Percentiles rank a stretch among this genome's conserved stretches.
phyloP scores from a whole-genome alignment of 2,329 filamentous ascomycete genomes.

The Botryosphaeria dothidea region DNA sequence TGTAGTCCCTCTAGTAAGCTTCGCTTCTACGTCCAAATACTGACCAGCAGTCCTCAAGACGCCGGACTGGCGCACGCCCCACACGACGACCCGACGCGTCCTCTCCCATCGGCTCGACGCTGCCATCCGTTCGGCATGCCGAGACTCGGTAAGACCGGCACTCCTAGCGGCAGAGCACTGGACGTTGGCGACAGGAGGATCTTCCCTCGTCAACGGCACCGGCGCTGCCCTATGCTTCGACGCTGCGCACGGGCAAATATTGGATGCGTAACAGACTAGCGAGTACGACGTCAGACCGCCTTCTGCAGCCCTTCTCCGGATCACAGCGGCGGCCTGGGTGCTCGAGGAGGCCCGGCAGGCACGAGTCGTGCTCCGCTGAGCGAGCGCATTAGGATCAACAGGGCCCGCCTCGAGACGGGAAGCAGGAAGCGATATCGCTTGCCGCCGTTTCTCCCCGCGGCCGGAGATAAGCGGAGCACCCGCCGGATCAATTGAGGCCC shows the following conservation, averaged over 20 bases:
- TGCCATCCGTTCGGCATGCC: not conserved
- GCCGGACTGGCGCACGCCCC: not conserved
- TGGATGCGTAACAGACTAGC: not conserved
- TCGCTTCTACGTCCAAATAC: too few relatives aligned
- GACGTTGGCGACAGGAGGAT: not conserved
- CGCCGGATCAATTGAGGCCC: not conserved
- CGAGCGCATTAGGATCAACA: not conserved
- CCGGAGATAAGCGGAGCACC: not conserved
- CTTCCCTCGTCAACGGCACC: not conserved
- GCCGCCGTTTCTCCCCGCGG: not conserved
- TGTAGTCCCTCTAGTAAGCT: too few relatives aligned
- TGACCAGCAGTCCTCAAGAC: too few relatives aligned
- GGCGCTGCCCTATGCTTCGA: not conserved
- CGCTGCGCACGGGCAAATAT: not conserved
- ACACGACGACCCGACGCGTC: not conserved
- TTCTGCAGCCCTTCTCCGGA: not conserved
- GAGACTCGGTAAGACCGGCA: constrained; percentile 1
- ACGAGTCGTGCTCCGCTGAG: not conserved
- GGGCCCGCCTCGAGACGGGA: not conserved
- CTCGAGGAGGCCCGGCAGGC: not conserved
- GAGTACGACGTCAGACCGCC: constrained; percentile 7
- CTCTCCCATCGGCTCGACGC: not conserved
- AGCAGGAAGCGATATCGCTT: not conserved
- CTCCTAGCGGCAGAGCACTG: not conserved
- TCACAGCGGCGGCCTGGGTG: not conserved